Base-by-base conservation (phyloP, 306 rosid species). In the Pyrus communis region DNA sequence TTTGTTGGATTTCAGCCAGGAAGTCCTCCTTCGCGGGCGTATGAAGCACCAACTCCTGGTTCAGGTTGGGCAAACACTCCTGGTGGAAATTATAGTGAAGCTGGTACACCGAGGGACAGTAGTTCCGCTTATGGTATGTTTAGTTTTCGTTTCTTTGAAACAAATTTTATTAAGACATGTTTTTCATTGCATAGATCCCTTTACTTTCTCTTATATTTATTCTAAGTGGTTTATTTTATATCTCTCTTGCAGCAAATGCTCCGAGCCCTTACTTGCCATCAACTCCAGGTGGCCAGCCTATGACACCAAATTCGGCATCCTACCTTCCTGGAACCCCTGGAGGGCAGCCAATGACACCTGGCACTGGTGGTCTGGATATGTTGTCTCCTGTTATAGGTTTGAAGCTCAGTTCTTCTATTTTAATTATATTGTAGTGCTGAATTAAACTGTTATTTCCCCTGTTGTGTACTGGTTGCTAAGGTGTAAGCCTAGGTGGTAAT, bases 281-380 rank as follows among this genome's bases (percentile, higher is more conserved):
- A 43, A 96, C 99, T 75, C 99, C 99, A 19, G 98, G 97, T 83
- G 98, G 98, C 64, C 98, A 93, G 87, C 99, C 99, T 51, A 89
- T 91, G 99, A 96, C 99, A 55, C 99, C 99, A 77, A 96, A 90
- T 83, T 89, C 99, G 15, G 98, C 87, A 28, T 89, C 96, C 69
- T 96, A 89, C 88, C 97, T 96, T 86, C 99, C 99, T 33, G 97
- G 99, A 51, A 96, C 99, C 59, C 99, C 99, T 71, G 99, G 99
- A 69, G 99, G 99, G 82, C 99, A 92, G 83, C 99, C 99, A 18
- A 96, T 96, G 99, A 96, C 99, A 64, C 99, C 98, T 23, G 99
- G 99, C 78, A 89, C 97, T 75, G 99, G 96, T 71, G 97, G 97
- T 77, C 81, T 96, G 78, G 99, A 96, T 81, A 88, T 86, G 82